phyloP scores from a whole-genome alignment of 73 alveolate genomes.

The Symbiodinium natans region DNA sequence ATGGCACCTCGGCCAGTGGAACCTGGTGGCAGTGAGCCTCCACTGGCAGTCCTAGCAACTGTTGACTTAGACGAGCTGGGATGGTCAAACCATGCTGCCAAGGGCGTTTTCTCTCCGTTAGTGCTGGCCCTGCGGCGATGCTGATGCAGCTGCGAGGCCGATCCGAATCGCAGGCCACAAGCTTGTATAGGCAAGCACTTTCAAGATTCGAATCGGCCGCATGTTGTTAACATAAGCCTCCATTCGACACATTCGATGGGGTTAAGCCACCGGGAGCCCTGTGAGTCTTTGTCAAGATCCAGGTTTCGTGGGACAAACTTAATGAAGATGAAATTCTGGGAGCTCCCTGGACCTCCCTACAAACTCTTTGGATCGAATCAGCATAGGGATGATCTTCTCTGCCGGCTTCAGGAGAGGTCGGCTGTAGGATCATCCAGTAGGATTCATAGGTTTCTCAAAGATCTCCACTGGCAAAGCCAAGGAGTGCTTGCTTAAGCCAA shows the following conservation, averaged over 20 bases:
- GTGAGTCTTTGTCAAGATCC: not conserved
- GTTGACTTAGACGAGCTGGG: not conserved
- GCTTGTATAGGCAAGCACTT: not conserved
- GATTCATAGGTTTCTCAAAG: not conserved
- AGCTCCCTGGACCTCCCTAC: not conserved
- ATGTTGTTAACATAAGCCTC: not conserved
- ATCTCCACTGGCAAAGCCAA: not conserved
- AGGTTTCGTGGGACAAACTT: too few relatives aligned
- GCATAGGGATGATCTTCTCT: not conserved
- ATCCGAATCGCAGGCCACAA: not conserved
- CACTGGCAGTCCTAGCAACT: not conserved
- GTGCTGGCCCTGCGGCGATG: not conserved
- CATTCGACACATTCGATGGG: not conserved
- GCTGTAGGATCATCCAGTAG: not conserved
- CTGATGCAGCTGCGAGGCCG: not conserved
- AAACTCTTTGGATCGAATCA: conserved; percentile 10
- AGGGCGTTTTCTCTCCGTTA: not conserved
- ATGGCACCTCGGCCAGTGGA: not conserved
- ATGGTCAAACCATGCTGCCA: not conserved
- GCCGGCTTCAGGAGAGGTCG: not conserved
- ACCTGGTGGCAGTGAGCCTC: not conserved
- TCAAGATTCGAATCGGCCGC: not conserved
- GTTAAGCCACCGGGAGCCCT: too few relatives aligned
- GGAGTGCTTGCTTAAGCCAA: too few relatives aligned
- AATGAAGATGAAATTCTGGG: too few relatives aligned